phyloP scores from a whole-genome alignment of 148 eudicot genomes.

The Rhododendron ferrugineum region DNA sequence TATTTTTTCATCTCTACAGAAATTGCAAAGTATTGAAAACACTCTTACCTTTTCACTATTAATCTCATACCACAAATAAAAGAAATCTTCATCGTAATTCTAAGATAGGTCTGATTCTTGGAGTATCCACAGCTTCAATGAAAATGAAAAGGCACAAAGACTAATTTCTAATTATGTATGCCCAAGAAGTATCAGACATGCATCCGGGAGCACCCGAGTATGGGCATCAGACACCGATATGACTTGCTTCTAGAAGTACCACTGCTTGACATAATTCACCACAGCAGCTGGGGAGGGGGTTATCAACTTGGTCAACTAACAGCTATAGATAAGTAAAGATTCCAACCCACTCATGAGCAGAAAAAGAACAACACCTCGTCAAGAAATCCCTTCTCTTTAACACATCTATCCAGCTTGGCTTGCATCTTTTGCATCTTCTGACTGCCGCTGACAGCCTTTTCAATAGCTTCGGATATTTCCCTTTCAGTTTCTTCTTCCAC shows the following conservation, averaged over 20 bases:
- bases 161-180: not conserved
- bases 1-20: not conserved
- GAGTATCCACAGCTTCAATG: not conserved
- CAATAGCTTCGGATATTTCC: slow-evolving; percentile 51
- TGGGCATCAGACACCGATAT: not conserved
- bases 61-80: not conserved
- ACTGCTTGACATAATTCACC: not conserved
- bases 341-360: not conserved
- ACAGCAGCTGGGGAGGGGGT: not conserved
- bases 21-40: not conserved
- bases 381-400: slow-evolving; percentile 69
- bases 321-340: not conserved
- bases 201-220: not conserved
- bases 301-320: not conserved
- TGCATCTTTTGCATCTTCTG: slow-evolving; percentile 68
- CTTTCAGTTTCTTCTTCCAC: slow-evolving; percentile 71
- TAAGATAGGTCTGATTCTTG: not conserved
- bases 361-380: slow-evolving; percentile 38
- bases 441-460: slow-evolving; percentile 44
- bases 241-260: not conserved
- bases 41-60: not conserved
- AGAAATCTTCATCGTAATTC: not conserved
- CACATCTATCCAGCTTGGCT: slow-evolving; percentile 60
- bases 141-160: not conserved
- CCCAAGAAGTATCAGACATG: not conserved